Evolutionary conservation across 495 filamentous ascomycete genomes (phyloP), one percentile per base, ranked within the genome.

Genomic region (Penicillium dipodomyicola): DNA sequence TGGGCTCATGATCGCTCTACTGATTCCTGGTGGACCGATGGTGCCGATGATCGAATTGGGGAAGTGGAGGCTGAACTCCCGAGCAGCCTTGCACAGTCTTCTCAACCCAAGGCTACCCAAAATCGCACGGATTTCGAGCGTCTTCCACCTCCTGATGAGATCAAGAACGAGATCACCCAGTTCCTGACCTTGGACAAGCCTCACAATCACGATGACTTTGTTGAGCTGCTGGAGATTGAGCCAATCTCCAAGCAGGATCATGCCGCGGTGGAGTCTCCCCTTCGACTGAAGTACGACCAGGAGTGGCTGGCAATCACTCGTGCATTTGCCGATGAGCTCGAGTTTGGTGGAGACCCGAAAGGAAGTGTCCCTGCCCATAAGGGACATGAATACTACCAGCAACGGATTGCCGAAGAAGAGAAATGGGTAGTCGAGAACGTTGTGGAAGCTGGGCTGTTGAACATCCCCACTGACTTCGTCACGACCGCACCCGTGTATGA

Each of bases 261-360:
- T 2, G 52, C 57, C 15, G 53, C 63, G 5, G 22, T n/a, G 5
- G 37, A 65, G 25, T 57, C 74, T 15, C 75, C 72, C 2, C 65
- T 73, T 45, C 67, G 69, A 6, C 82, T 97, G 4, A 70, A 84
- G 32, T 97, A 97, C 68, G 94, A 98, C 69, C 84, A 85, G 29
- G 94, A 98, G 74, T 98, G 92, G 92, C 84, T 97, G 4, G 87
- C 94, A 8, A 96, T 98, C 60, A 89, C 86, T 2, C 90, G 92
- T 14, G 85, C 85, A 2, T 92, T 96, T 64, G 84, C 87, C 25
- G 56, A 77, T 0, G 75, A 82, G 33, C 73, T 91, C 3, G 64
- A 69, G 5, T 72, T 92, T 33, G 87, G 87, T 27, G 45, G 45
- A 14, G 75, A 88, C 59, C 76, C 73, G 4, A 65, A 56, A 11